Evolutionary conservation across 345 rosid genomes (phyloP).

Genomic region (Dipteronia dyeriana): DNA sequence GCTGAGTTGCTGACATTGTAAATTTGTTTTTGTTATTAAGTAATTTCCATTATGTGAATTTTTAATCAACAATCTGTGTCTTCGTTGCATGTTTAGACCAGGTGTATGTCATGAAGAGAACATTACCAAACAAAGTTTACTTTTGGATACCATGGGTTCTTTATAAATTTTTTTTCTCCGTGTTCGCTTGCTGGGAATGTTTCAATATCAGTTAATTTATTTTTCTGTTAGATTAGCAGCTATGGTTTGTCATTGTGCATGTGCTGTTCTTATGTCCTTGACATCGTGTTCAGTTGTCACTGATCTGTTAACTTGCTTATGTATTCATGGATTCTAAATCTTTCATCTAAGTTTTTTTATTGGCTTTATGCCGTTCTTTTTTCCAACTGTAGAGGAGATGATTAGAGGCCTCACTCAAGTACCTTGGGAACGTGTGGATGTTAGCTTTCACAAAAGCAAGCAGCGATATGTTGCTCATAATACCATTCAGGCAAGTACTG

Average conservation of each 20-base stretch:
- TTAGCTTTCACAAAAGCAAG: conserved; percentile 82
- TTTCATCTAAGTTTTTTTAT: conserved; percentile 10
- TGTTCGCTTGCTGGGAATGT: background rate
- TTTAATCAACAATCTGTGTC: background rate
- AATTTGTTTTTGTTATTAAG: background rate
- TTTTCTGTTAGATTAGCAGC: background rate
- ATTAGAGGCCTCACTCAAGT: conserved; percentile 76
- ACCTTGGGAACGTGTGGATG: conserved; percentile 90
- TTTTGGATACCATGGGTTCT: background rate
- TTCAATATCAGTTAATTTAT: background rate
- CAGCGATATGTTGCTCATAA: conserved; percentile 79
- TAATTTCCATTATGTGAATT: background rate
- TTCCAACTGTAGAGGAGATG: conserved; percentile 68
- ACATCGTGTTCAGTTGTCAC: conserved; percentile 2
- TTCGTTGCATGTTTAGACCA: background rate
- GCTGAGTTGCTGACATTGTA: background rate
- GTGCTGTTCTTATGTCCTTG: background rate
- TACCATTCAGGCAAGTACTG: conserved; percentile 82
- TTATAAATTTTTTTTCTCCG: background rate
- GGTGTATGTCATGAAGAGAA: background rate
- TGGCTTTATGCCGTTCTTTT: background rate
- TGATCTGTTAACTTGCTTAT: background rate
- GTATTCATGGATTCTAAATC: background rate
- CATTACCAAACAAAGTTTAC: background rate
- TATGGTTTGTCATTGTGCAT: background rate